Evolutionary conservation across 2,329 filamentous ascomycete species (phyloP), one percentile per base, ranked within the genome.

Genomic region (Elsinoe australis): DNA sequence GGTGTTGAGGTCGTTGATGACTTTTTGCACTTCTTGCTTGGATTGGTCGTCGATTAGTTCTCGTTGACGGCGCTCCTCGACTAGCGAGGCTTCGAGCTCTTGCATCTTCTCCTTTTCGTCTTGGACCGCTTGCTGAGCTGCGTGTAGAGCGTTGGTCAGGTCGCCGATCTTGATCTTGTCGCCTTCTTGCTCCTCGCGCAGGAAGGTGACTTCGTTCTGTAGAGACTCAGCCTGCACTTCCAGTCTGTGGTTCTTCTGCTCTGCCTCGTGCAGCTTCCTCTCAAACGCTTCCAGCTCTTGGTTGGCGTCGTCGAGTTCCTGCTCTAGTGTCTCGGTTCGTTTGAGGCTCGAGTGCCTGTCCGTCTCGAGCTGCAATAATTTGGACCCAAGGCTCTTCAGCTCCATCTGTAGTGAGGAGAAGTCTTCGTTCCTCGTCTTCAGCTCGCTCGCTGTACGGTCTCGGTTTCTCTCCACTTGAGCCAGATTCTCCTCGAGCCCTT

Each of bases 101-200:
- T 64, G 64, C 51, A 69, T 59, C 47, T 67, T 81, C 52, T 95
- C 89, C 64, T 83, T 85, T 64, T 95, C 88, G 45, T 92, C 88
- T 49, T 84, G 79, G n/a, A 95, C 70, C 41, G 72, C 79, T 59
- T 87, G 80, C 62, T 94, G 85, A n/a, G 81, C 77, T 49, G 80
- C 83, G 58, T 86, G 85, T 29, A 95, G 70, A 10, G 83, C 80
- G 6, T 87, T 85, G 61, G 96, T 89, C 5, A 96, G 73, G 60
- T 96, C 88, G 29, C 90, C 87, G 59, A 98, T 96, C 67, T 88
- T 89, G 63, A 98, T 94, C 74, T 98, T 98, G 71, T 98, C 92
- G 14, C 79, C 80, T 66, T 98, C 92, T 65, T 98, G 92, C 69
- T 98, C 92, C 62, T 98, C 92, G 1, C 92, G 82, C 44, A 98